Conservation (phyloP, 1,284 basidiomycete species). For the Blastosporella zonata region DNA sequence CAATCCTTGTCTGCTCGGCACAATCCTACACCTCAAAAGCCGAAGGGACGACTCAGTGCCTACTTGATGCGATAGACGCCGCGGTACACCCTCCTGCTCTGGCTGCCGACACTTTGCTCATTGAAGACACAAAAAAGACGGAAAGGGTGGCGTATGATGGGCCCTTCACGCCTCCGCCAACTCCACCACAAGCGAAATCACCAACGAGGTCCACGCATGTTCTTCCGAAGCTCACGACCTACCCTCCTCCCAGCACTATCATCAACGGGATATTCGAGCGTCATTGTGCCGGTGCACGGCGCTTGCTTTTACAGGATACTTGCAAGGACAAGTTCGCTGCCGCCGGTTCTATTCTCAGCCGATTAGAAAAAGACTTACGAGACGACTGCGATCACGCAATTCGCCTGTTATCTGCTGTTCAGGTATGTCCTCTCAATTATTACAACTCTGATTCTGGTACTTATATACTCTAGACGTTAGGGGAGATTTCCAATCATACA, state of each 20-base stretch:
- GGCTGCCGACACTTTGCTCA: neutral
- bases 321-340: neutral
- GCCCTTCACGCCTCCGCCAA: slow-evolving; percentile 8
- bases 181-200: slow-evolving; percentile 3
- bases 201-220: neutral
- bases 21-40: slow-evolving; percentile 15
- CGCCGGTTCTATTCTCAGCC: neutral
- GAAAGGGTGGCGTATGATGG: neutral
- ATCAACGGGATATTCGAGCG: slow-evolving; percentile 6
- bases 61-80: slow-evolving; percentile 14
- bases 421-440: neutral
- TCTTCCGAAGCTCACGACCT: neutral
- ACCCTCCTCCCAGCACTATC: neutral
- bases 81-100: neutral
- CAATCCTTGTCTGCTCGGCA: slow-evolving; percentile 15
- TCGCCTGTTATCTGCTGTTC: slow-evolving; percentile 1
- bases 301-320: neutral
- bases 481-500: slow-evolving; percentile 7
- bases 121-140: neutral
- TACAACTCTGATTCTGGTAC: no score
- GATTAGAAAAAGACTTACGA: slow-evolving; percentile 3
- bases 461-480: slow-evolving; percentile 1
- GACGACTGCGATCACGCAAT: slow-evolving; percentile 7
- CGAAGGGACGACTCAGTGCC: slow-evolving; percentile 15
- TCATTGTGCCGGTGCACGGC: slow-evolving; percentile 4